Evolutionary conservation across 2,329 filamentous ascomycete genomes (phyloP).

Genomic region (Trichoderma sp.): DNA sequence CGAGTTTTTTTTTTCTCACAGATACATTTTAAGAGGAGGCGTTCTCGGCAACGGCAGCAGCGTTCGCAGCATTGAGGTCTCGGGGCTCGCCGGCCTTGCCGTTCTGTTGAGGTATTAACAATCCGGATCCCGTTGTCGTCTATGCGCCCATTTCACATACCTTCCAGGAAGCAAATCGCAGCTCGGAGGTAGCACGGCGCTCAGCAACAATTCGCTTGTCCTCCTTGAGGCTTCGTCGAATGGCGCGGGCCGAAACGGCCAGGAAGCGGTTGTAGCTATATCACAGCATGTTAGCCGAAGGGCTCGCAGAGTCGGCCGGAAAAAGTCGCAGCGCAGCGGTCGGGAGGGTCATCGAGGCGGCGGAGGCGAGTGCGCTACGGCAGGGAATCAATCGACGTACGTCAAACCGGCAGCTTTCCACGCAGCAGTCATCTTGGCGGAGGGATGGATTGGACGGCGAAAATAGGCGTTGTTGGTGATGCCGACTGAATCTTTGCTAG

Average conservation of each 20-base stretch:
- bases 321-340: conserved; percentile 12
- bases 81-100: conserved; percentile 91
- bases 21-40: conserved; percentile 40
- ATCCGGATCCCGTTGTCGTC: neutral
- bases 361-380: neutral
- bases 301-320: conserved; percentile 3
- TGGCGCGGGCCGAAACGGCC: conserved; percentile 87
- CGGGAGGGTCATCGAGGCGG: neutral
- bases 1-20: neutral
- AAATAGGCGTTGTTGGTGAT: conserved; percentile 38
- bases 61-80: conserved; percentile 64
- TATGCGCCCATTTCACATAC: conserved; percentile 51
- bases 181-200: conserved; percentile 84
- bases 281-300: conserved; percentile 38
- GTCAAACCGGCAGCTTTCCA: conserved; percentile 98
- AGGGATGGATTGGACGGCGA: conserved; percentile 39
- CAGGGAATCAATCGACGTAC: conserved; percentile 60
- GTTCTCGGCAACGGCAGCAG: conserved; percentile 42
- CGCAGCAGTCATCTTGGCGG: conserved; percentile 86
- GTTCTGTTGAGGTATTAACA: conserved; percentile 61
- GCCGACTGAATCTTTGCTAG: conserved; percentile 41
- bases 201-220: conserved; percentile 85
- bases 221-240: conserved; percentile 97
- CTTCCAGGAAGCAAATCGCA: conserved; percentile 93
- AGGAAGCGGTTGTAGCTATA: conserved; percentile 99